Conservation (phyloP, 768 basidiomycete species). For the Leccinellum rugosiceps region DNA sequence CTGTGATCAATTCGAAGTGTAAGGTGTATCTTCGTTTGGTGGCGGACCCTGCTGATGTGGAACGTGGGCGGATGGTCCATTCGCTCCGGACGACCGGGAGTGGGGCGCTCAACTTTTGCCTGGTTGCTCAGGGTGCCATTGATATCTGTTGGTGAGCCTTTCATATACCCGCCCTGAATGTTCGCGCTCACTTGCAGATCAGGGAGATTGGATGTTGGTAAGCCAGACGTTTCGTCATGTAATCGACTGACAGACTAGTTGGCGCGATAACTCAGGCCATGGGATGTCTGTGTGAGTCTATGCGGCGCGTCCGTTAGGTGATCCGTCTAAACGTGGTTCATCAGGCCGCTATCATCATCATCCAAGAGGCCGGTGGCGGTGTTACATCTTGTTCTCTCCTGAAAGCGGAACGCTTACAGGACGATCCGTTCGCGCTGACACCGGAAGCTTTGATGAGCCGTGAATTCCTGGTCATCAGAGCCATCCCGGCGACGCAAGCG, state of each 20-base stretch:
- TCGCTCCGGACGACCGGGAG: slow-evolving; percentile 80
- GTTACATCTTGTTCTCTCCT: slow-evolving; percentile 60
- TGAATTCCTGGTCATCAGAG: slow-evolving; percentile 75
- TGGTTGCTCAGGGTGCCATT: slow-evolving; percentile 87
- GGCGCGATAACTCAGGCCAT: slow-evolving; percentile 44
- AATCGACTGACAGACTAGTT: background rate
- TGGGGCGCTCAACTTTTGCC: slow-evolving; percentile 75
- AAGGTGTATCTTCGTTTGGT: slow-evolving; percentile 70
- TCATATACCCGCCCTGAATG: background rate
- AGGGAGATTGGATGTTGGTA: slow-evolving; percentile 81
- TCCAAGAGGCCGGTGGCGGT: slow-evolving; percentile 81
- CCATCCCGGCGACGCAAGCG: slow-evolving; percentile 51
- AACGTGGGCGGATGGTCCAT: slow-evolving; percentile 81
- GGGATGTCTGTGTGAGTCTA: slow-evolving; percentile 74
- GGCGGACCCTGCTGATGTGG: slow-evolving; percentile 52
- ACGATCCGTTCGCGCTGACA: slow-evolving; percentile 53
- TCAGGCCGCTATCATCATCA: slow-evolving; percentile 83
- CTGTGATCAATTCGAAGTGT: slow-evolving; percentile 57
- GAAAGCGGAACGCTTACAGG: slow-evolving; percentile 24
- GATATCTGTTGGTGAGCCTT: slow-evolving; percentile 77
- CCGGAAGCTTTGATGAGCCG: slow-evolving; percentile 71
- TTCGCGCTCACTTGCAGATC: background rate
- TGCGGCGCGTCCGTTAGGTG: background rate
- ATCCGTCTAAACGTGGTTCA: background rate
- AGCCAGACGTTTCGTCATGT: slow-evolving; percentile 15